Evolutionary conservation across 1,139 yeast species (phyloP).

Genomic region (Protomyces arabidopsidicola): DNA sequence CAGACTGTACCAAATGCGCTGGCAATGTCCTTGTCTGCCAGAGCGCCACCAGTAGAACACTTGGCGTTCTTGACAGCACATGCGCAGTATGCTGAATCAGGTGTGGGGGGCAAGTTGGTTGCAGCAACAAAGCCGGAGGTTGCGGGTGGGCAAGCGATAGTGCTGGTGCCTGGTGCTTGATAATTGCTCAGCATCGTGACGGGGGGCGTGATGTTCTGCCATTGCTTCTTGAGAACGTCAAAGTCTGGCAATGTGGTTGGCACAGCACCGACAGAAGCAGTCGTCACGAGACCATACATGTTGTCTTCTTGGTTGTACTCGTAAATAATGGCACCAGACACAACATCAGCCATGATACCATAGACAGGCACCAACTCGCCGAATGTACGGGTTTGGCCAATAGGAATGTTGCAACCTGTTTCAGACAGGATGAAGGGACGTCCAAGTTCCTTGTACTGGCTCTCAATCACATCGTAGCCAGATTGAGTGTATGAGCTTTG

Average conservation of each 20-base stretch:
- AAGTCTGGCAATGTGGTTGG: constrained; percentile 53
- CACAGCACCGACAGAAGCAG: constrained; percentile 42
- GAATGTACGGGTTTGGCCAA: constrained; percentile 70
- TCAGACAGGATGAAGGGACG: constrained; percentile 86
- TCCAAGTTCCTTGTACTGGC: constrained; percentile 61
- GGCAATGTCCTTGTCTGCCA: constrained; percentile 40
- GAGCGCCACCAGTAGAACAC: constrained; percentile 47
- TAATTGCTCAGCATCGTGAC: constrained; percentile 48
- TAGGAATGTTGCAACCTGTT: constrained; percentile 74
- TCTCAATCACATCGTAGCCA: constrained; percentile 72
- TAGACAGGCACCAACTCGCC: constrained; percentile 71
- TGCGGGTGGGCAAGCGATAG: constrained; percentile 38
- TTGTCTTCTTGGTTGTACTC: constrained; percentile 87
- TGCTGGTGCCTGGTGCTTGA: constrained; percentile 40
- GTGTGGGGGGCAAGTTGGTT: constrained; percentile 49
- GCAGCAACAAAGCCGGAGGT: constrained; percentile 47
- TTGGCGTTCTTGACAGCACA: constrained; percentile 52
- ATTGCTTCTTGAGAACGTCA: constrained; percentile 51
- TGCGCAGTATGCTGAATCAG: constrained; percentile 52
- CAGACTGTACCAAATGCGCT: constrained; percentile 49
- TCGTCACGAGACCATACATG: constrained; percentile 74
- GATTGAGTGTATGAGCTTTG: constrained; percentile 72
- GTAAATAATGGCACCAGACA: constrained; percentile 89
- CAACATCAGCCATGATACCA: constrained; percentile 74
- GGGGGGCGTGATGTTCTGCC: constrained; percentile 44